phyloP scores from a whole-genome alignment of 352 stramenopile genomes.

The Globisporangium emineosum region DNA sequence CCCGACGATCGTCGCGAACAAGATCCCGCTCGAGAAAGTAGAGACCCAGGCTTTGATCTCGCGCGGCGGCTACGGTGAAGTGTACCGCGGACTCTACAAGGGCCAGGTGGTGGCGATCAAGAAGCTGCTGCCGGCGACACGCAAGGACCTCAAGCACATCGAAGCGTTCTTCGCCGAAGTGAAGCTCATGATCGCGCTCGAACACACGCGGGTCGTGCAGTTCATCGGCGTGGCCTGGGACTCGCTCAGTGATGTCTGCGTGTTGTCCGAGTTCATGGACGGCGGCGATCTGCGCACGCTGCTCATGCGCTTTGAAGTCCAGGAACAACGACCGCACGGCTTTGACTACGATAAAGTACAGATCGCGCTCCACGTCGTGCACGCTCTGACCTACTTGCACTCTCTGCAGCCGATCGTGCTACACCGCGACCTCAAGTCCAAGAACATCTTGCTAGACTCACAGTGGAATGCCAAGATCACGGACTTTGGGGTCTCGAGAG shows the following conservation, averaged over 20 bases:
- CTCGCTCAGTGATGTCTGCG: slow-evolving; percentile 31
- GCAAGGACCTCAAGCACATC: slow-evolving; percentile 27
- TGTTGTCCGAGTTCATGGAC: slow-evolving; percentile 42
- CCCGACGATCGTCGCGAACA: slow-evolving; percentile 20
- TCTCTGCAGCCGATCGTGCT: slow-evolving; percentile 38
- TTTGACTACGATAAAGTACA: slow-evolving; percentile 50
- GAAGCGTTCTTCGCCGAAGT: slow-evolving; percentile 39
- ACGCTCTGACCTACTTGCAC: slow-evolving; percentile 50
- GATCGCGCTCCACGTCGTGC: slow-evolving; percentile 41
- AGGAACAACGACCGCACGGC: slow-evolving; percentile 28
- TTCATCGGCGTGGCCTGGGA: slow-evolving; percentile 48
- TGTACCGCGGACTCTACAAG: slow-evolving; percentile 29
- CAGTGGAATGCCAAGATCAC: slow-evolving; percentile 53
- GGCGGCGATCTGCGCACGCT: slow-evolving; percentile 36
- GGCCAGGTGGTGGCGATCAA: slow-evolving; percentile 26
- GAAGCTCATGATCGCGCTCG: slow-evolving; percentile 37
- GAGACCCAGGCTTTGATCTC: slow-evolving; percentile 24
- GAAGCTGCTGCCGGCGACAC: slow-evolving; percentile 19
- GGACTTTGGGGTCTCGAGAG: slow-evolving; percentile 55
- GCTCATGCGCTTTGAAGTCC: slow-evolving; percentile 32
- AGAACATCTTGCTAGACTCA: slow-evolving; percentile 35
- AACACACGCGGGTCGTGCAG: slow-evolving; percentile 37
- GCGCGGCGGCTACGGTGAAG: slow-evolving; percentile 32
- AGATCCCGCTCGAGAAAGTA: slow-evolving; percentile 31
- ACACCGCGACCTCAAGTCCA: slow-evolving; percentile 38